Base-by-base conservation (phyloP, 1,284 basidiomycete species). In the Cryptococcus jaspeensis region DNA sequence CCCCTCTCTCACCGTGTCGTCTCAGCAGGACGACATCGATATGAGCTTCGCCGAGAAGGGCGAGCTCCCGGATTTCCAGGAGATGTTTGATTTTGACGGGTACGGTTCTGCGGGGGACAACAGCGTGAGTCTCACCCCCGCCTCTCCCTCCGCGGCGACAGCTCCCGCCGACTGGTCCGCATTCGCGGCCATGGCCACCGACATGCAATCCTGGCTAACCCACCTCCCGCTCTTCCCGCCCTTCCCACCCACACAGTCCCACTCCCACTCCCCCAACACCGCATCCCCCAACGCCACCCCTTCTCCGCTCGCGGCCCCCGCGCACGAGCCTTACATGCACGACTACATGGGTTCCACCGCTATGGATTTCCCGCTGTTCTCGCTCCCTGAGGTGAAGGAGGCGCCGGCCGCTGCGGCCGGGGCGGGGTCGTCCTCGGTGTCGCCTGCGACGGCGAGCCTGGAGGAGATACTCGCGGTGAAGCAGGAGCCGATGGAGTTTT, bases 1-100 rank as follows among this genome's bases (percentile, higher is more conserved):
- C 28, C 28, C 28, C 28, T 32, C 28, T 32, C 28, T 32, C 28
- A 32, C 28, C 28, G 28, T 32, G 28, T 32, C 28, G 28, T 32
- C 28, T 9, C 28, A 32, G 28, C 28, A 32, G 32, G 43, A 50
- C 58, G 60, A 64, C 45, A 53, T 55, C 46, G 52, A 58, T n/a
- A 60, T 59, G 52, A 52, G 51, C 28, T 45, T 66, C 25, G 40
- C 60, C 25, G 55, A 55, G 32, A 62, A 67, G 50, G 67, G 69
- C 49, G 62, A 62, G 3, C 58, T 72, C 20, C 58, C 64, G n/a
- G 67, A 70, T 52, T 70, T 74, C 45, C 61, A 63, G 44, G 67
- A 74, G 35, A 60, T 76, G 13, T 71, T 76, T 65, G 69, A 73
- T 63, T 71, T 76, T 59, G 70, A 70, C 45, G 65, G 64, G 50